Conservation (phyloP, 1,284 basidiomycete species). For the Trametes versicolor region DNA sequence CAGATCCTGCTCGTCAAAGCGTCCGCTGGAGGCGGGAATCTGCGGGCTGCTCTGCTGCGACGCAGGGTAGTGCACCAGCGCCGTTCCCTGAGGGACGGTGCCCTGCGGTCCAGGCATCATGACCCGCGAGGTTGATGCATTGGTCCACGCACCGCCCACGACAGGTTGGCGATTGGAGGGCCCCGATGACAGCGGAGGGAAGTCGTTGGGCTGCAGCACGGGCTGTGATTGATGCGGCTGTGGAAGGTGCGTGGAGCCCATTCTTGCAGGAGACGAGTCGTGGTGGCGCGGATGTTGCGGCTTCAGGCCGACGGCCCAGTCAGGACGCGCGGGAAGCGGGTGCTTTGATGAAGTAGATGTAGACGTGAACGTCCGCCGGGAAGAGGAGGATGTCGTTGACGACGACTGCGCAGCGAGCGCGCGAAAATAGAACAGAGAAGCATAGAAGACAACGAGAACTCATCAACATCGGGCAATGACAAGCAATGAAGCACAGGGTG, state of each 20-base stretch:
- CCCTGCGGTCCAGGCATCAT: conserved; percentile 52
- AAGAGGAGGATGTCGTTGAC: conserved; percentile 81
- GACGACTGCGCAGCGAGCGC: conserved; percentile 57
- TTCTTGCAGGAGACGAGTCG: conserved; percentile 54
- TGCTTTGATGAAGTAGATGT: conserved; percentile 74
- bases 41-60: conserved; percentile 33
- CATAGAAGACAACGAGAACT: conserved; percentile 25
- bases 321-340: conserved; percentile 80
- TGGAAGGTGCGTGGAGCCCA: conserved; percentile 38
- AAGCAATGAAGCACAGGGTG: conserved; percentile 24
- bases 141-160: conserved; percentile 75
- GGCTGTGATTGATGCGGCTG: conserved; percentile 51
- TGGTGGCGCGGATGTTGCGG: conserved; percentile 60
- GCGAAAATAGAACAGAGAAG: conserved; percentile 19
- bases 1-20: conserved; percentile 59
- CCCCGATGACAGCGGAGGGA: conserved; percentile 69
- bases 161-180: conserved; percentile 60
- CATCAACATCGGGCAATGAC: conserved; percentile 28
- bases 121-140: conserved; percentile 61
- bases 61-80: conserved; percentile 51
- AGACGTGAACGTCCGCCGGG: conserved; percentile 76
- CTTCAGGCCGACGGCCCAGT: conserved; percentile 86
- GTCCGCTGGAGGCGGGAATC: conserved; percentile 33
- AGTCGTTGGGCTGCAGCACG: conserved; percentile 69
- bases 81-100: conserved; percentile 39